Evolutionary conservation across 371 early-diverging fungal species (phyloP).

Genomic region (Ordospora pajunii): DNA sequence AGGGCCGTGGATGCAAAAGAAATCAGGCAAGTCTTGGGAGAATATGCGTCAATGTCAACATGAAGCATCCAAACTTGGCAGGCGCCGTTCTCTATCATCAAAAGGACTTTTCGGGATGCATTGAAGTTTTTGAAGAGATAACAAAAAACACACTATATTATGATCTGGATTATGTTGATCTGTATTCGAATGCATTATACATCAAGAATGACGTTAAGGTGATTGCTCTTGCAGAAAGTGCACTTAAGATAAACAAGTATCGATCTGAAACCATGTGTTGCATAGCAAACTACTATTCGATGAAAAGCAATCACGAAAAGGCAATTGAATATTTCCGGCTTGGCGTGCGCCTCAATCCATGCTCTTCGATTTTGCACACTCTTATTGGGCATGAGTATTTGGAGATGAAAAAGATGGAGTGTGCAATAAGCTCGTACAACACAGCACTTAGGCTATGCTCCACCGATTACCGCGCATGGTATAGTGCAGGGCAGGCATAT

Average conservation of each 20-base stretch:
- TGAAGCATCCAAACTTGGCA: constrained; percentile 30
- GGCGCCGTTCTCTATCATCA: constrained; percentile 46
- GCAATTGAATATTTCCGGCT: constrained; percentile 74
- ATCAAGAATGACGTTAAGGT: constrained; percentile 67
- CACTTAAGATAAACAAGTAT: constrained; percentile 68
- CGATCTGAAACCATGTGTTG: constrained; percentile 73
- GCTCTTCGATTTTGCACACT: constrained; percentile 73
- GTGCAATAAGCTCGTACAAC: constrained; percentile 77
- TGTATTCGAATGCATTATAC: constrained; percentile 77
- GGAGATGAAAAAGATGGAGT: constrained; percentile 72
- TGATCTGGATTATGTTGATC: constrained; percentile 72
- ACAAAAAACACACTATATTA: constrained; percentile 61
- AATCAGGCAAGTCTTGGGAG: background rate
- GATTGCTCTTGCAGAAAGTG: constrained; percentile 69
- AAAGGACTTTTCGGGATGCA: constrained; percentile 34
- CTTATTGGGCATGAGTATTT: constrained; percentile 86
- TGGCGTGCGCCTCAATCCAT: constrained; percentile 69
- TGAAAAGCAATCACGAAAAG: constrained; percentile 69
- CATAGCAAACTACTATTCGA: constrained; percentile 74
- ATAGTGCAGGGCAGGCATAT: constrained; percentile 77
- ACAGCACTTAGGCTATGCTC: constrained; percentile 69
- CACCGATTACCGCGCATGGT: constrained; percentile 80
- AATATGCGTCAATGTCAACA: background rate
- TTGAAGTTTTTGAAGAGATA: constrained; percentile 41
- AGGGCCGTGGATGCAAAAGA: background rate